Evolutionary conservation across 495 filamentous ascomycete species (phyloP).

Genomic region (Penicillium verhagenii): DNA sequence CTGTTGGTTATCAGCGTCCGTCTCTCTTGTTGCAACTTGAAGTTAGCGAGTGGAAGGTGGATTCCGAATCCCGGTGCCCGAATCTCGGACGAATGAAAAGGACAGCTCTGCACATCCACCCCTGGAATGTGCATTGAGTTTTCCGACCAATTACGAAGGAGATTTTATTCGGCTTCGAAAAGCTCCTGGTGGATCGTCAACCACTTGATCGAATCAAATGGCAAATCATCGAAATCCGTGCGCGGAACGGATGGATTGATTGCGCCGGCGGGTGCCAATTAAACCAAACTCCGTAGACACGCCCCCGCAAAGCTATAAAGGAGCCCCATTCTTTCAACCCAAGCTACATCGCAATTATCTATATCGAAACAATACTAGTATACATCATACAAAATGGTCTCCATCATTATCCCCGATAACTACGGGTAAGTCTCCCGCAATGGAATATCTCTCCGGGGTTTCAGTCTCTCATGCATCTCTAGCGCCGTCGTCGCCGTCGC

Average conservation of each 20-base stretch:
- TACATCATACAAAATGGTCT: constrained; percentile 28
- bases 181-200: background rate
- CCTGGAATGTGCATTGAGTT: background rate
- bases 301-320: constrained; percentile 4
- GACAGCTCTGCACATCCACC: background rate
- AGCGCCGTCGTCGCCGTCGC: constrained; percentile 62
- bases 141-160: background rate
- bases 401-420: constrained; percentile 46
- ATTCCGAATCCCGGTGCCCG: background rate
- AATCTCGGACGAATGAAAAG: background rate
- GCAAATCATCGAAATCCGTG: background rate
- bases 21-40: background rate
- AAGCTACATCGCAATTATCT: too few relatives aligned
- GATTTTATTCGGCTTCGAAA: background rate
- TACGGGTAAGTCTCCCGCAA: constrained; percentile 45
- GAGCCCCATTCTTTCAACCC: background rate
- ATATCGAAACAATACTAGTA: background rate
- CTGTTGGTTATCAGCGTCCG: too few relatives aligned
- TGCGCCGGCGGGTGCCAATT: background rate
- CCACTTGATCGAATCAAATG: background rate
- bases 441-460: background rate
- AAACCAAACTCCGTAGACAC: background rate
- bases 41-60: background rate
- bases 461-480: background rate
- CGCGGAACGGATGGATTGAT: constrained; percentile 14